Base-by-base conservation (phyloP, 2,329 filamentous ascomycete species). In the Endoconidiophora polonica region DNA sequence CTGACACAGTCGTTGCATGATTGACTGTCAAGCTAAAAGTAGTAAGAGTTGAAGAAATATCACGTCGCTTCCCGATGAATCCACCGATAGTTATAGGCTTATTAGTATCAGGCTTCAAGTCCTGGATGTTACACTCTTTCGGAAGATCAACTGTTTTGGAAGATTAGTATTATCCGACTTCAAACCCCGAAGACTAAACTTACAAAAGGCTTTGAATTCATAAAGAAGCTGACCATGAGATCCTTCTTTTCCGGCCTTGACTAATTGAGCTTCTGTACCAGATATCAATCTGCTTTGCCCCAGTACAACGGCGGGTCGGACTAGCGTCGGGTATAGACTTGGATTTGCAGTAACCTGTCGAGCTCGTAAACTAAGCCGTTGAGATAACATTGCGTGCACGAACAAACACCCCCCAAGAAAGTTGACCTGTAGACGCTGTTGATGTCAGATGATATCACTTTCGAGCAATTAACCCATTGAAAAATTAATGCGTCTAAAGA, bases 31-130 rank as follows among this genome's bases (percentile, higher is more conserved):
- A 60, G 57, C 81, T 72, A 44, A 79, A 79, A 59, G 94, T 94
- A 2, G 76, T 76, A 18, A 93, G 67, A 38, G 74, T 77, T 49
- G 79, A 79, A 24, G 77, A 78, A 20, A 87, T 68, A 57, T 84
- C 77, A 54, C 77, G 73, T 26, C 78, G 72, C 53, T 76, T 77
- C 23, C 78, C 77, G 0, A 94, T 63, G 57, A 88, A 91, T 18
- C 88, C 88, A 61, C 79, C 72, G 1, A 84, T 45, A 18, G 52
- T 50, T 14, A 54, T 49, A 9, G 41, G 40, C 37, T 48, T 36
- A 6, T 46, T 40, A n/a, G 53, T 52, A 37, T 52, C 50, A 6
- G 53, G 48, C 5, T 44, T 53, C 4, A 54, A 26, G 23, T 46
- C 46, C 22, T 29, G 36, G 4, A 47, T 18, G 12, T 46, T 14